Conservation (phyloP, 2,329 filamentous ascomycete genomes). For the Aureobasidium mangrovei region DNA sequence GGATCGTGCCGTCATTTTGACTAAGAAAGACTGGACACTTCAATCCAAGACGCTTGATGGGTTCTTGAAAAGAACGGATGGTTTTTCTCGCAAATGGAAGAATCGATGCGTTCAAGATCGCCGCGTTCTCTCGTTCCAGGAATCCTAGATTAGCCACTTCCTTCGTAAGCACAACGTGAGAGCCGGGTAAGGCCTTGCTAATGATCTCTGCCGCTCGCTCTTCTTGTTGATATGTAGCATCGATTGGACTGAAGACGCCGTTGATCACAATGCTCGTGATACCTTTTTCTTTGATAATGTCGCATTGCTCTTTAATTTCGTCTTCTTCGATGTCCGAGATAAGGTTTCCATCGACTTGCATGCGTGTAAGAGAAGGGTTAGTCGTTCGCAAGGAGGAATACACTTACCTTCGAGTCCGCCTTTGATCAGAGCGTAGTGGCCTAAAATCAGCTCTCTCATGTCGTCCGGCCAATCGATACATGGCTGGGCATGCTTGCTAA, state of each 20-base stretch:
- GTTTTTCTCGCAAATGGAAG: constrained; percentile 9
- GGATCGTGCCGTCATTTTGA: constrained; percentile 9
- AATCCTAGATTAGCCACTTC: constrained; percentile 9
- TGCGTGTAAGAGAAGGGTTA: not conserved
- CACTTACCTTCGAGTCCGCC: constrained; percentile 18
- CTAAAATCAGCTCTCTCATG: constrained; percentile 39
- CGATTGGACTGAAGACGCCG: constrained; percentile 13
- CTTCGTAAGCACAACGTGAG: constrained; percentile 8
- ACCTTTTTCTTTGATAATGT: constrained; percentile 3
- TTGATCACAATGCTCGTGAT: constrained; percentile 12
- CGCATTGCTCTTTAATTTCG: constrained; percentile 3
- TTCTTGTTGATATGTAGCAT: constrained; percentile 9
- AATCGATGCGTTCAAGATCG: constrained; percentile 6
- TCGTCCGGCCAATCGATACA: constrained; percentile 42
- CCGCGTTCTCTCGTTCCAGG: constrained; percentile 8
- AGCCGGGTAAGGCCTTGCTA: not conserved
- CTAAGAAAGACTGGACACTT: constrained; percentile 4
- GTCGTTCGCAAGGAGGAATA: not conserved
- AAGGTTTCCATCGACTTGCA: constrained; percentile 8
- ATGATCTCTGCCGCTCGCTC: constrained; percentile 8
- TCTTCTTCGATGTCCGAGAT: constrained; percentile 7
- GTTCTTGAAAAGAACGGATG: constrained; percentile 8
- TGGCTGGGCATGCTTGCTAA: constrained; percentile 41
- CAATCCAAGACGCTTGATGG: constrained; percentile 5
- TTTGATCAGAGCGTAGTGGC: constrained; percentile 30